Base-by-base conservation (phyloP, 495 filamentous ascomycete genomes). In the Annulohypoxylon maeteangense region DNA sequence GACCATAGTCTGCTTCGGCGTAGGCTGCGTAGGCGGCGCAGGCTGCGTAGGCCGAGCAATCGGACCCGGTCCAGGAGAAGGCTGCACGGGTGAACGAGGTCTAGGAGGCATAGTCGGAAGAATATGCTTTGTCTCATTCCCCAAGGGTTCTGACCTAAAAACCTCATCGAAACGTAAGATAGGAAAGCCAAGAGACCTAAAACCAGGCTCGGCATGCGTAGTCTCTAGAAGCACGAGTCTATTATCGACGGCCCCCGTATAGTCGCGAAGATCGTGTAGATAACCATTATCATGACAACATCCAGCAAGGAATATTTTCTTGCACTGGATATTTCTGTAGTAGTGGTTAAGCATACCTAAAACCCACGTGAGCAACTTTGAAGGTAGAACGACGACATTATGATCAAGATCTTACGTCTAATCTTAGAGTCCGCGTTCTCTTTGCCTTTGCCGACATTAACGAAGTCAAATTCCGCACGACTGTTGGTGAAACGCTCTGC, bases 391-490 rank as follows among this genome's bases (percentile, higher is more conserved):
- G 23, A 44, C 34, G 12, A 6, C 23, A 22, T 20, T 18, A 32
- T 3, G 20, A 2, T 45, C 22, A 8, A 38, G 16, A 22, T 71
- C 75, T 58, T 53, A 78, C 75, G 68, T 76, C 75, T 72, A 66
- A 78, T 76, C 55, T 78, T 78, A 45, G 75, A 76, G 64, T 78
- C 75, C 3, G 74, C 61, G 23, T 78, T 78, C 70, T 78, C 75
- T 60, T 78, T 78, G 51, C 75, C 75, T 38, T 78, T 78, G 55
- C 75, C 75, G 34, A 78, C 75, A 55, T 78, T 78, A 75, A 78
- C 67, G 60, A 76, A 78, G 68, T 78, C 75, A 62, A 74, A 78
- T 42, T 78, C 75, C 7, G 74, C 75, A 12, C 71, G 58, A 50
- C 62, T 78, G 70, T 78, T 78, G 58, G 74, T 76, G 65, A 78